Evolutionary conservation across 495 filamentous ascomycete genomes (phyloP), one percentile per base, ranked within the genome.

Genomic region (Xylaria castorea): DNA sequence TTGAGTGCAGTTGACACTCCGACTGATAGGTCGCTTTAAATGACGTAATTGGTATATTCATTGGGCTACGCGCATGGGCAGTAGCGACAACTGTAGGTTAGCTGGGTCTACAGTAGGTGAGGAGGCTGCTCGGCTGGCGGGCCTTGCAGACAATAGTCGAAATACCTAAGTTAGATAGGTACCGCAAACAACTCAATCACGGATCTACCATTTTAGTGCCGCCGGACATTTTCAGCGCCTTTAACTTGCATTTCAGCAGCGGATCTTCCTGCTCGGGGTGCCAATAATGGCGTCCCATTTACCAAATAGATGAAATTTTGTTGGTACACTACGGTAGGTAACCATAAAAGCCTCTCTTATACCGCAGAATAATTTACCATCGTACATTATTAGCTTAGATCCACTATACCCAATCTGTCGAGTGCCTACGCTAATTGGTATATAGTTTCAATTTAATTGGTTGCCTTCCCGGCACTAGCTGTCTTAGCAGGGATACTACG

Each of bases 121-220:
- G 36, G 64, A 53, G 64, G 48, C 62, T 65, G n/a, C n/a, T n/a
- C n/a, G 61, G 61, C 61, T 64, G 62, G 42, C 16, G n/a, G n/a
- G n/a, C 22, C 16, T 22, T 65, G 62, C 62, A 65, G 25, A 42
- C 38, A 46, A 32, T 48, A 48, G 20, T 64, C 61, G 5, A 44
- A 14, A 8, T 27, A 46, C 38, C 38, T 46, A 5, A 14, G 5
- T 46, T 18, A 42, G 38, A 42, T 42, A 42, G n/a, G n/a, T n/a
- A 22, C 18, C 30, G 8, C 4, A 14, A 36, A 27, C 36, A 4
- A 11, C 20, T 44, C 60, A 40, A 27, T 22, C 38, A 44, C 18
- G 30, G 36, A 63, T 27, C 58, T 22, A 9, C 34, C 58, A 40
- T 6, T 14, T 62, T 18, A 40, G 5, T 27, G 36, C n/a, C 6